Conservation (phyloP, 1,284 basidiomycete genomes). For the Veloboletus limbatus region DNA sequence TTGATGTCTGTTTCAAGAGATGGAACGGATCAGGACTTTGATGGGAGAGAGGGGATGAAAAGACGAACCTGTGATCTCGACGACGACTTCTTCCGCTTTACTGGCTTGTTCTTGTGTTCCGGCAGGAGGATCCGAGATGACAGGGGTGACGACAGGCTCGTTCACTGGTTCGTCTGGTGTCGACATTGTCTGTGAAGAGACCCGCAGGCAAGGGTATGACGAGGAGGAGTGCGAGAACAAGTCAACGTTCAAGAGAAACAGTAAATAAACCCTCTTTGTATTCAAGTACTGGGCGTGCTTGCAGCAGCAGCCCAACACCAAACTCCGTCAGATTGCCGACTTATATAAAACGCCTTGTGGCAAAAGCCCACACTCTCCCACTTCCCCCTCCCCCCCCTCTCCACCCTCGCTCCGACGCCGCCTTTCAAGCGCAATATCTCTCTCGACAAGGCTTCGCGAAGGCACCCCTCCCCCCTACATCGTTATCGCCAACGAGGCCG, state of each 20-base stretch:
- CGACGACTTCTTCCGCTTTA: conserved; percentile 18
- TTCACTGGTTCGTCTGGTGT: conserved; percentile 7
- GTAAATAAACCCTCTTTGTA: no score
- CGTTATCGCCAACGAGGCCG: no score
- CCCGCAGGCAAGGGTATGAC: neutral
- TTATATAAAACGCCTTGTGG: no score
- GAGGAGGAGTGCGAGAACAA: no score
- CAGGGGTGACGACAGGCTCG: neutral
- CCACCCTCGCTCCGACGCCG: neutral
- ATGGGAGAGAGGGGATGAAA: neutral
- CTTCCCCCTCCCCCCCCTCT: neutral
- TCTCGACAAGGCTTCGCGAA: neutral
- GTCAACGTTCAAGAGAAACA: no score
- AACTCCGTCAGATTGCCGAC: conserved; percentile 7
- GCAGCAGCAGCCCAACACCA: conserved; percentile 5
- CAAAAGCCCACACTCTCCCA: no score
- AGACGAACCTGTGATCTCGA: conserved; percentile 30
- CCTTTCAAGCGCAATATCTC: neutral
- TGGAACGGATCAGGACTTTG: no score
- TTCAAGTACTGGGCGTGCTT: no score
- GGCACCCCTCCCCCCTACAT: neutral
- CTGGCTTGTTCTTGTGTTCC: conserved; percentile 1
- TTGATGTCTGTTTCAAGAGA: conserved; percentile 25
- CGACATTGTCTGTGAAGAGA: conserved; percentile 13
- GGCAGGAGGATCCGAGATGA: neutral